Percentiles rank a stretch among this genome's conserved stretches.
Conservation (phyloP, 2,329 filamentous ascomycete genomes). For the Trichoderma sp. region DNA sequence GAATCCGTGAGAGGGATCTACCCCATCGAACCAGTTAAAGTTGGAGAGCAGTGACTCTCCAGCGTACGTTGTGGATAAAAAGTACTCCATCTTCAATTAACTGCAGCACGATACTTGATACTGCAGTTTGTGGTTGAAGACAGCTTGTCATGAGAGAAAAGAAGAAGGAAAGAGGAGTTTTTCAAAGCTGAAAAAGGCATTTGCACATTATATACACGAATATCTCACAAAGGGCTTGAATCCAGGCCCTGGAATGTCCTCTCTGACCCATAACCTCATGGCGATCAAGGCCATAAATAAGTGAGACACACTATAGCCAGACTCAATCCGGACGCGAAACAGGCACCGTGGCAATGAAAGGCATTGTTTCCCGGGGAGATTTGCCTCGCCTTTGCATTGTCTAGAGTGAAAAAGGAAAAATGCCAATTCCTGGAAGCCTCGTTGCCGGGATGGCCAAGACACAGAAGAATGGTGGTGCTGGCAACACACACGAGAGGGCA, state of each 20-base stretch:
- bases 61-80: conserved; percentile 42
- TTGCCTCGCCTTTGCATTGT: neutral
- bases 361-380: conserved; percentile 5
- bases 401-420: neutral
- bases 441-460: neutral
- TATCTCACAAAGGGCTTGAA: neutral
- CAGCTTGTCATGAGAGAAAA: neutral
- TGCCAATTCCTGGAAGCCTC: neutral
- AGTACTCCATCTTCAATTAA: conserved; percentile 37
- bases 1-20: conserved; percentile 65
- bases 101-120: neutral
- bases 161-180: neutral
- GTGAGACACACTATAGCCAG: neutral
- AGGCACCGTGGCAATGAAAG: neutral
- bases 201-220: conserved; percentile 14
- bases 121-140: neutral
- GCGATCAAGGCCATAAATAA: neutral
- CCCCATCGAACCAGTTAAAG: conserved; percentile 49
- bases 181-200: neutral
- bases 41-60: conserved; percentile 43
- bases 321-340: neutral
- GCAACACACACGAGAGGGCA: neutral
- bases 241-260: neutral
- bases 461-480: neutral
- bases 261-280: neutral